phyloP scores from a whole-genome alignment of 1,284 basidiomycete species.

The Rhizoctonia solani region DNA sequence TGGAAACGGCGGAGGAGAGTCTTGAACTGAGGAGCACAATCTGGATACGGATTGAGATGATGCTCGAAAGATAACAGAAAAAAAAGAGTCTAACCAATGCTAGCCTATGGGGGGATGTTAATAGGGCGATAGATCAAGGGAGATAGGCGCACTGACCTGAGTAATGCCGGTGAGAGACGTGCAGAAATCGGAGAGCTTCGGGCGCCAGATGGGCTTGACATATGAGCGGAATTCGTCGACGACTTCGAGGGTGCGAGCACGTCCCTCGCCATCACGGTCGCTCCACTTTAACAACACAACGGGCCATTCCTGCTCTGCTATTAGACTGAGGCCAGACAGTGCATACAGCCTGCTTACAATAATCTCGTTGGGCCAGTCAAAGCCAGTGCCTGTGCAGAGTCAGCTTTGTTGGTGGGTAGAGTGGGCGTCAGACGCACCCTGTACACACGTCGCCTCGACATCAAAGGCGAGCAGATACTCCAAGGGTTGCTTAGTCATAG shows the following conservation, averaged over 20 bases:
- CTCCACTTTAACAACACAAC: slow-evolving; percentile 86
- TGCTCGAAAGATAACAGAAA: slow-evolving; percentile 53
- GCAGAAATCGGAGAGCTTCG: slow-evolving; percentile 82
- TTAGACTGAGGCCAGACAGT: slow-evolving; percentile 27
- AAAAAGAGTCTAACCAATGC: slow-evolving; percentile 83
- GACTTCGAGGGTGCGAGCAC: slow-evolving; percentile 62
- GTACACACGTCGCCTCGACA: slow-evolving; percentile 88
- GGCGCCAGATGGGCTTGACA: slow-evolving; percentile 86
- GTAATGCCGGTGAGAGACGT: slow-evolving; percentile 86
- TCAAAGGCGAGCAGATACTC: slow-evolving; percentile 71
- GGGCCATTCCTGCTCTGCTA: slow-evolving; percentile 87
- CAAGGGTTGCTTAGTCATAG: slow-evolving; percentile 32
- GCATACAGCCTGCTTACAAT: slow-evolving; percentile 62
- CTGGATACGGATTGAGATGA: background rate
- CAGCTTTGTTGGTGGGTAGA: slow-evolving; percentile 3
- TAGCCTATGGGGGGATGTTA: slow-evolving; percentile 55
- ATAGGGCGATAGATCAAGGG: background rate
- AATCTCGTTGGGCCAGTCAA: slow-evolving; percentile 89
- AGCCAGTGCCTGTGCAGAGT: slow-evolving; percentile 49
- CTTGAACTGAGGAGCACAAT: slow-evolving; percentile 6
- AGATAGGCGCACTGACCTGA: slow-evolving; percentile 61
- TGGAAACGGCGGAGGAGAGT: slow-evolving; percentile 13
- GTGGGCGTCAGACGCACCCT: slow-evolving; percentile 45
- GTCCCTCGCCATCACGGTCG: slow-evolving; percentile 58
- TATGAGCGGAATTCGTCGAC: slow-evolving; percentile 85